These are phyloP conservation scores for Emergomyces pasteurianus DNA, from an alignment of 2,329 filamentous ascomycete genomes.

Conservation along the genomic window DNA sequence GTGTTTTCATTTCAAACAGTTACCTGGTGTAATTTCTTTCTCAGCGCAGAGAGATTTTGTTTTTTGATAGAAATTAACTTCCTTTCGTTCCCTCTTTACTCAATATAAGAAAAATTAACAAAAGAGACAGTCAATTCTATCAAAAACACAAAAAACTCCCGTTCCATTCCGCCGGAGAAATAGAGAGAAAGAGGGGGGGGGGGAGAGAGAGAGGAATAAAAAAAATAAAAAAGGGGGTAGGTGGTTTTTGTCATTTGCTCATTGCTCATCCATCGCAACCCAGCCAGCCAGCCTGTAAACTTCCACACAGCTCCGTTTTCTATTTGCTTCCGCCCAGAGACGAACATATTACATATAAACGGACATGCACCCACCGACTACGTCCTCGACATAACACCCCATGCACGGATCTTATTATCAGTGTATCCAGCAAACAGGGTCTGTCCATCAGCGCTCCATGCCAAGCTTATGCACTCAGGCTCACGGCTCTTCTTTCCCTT, in stretches of 20 bases:
- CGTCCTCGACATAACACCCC: constrained; percentile 94
- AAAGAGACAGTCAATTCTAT: not conserved
- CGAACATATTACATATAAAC: not conserved
- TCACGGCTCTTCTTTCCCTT: constrained; percentile 98
- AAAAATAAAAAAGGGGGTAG: not conserved
- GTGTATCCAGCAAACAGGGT: constrained; percentile 99
- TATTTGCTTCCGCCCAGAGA: not conserved
- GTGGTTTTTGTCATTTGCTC: constrained; percentile 1
- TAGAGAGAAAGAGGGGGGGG: not conserved
- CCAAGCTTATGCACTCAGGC: constrained; percentile 94
- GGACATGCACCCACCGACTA: constrained; percentile 34
- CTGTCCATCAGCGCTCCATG: constrained; percentile 97
- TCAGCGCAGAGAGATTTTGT: not conserved
- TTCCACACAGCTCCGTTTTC: not conserved
- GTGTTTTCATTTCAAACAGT: not conserved
- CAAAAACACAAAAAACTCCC: constrained; percentile 1
- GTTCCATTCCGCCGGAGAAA: not conserved
- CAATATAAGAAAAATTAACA: not conserved
- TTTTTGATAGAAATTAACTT: not conserved
- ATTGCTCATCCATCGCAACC: constrained; percentile 2
- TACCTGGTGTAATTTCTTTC: not conserved
- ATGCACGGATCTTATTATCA: constrained; percentile 97
- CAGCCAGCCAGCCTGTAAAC: not conserved
- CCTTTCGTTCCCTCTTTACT: not conserved
- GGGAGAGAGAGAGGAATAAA: not conserved